Evolutionary conservation across 2,329 filamentous ascomycete genomes (phyloP).

Genomic region (Ophiostoma pallidulum): DNA sequence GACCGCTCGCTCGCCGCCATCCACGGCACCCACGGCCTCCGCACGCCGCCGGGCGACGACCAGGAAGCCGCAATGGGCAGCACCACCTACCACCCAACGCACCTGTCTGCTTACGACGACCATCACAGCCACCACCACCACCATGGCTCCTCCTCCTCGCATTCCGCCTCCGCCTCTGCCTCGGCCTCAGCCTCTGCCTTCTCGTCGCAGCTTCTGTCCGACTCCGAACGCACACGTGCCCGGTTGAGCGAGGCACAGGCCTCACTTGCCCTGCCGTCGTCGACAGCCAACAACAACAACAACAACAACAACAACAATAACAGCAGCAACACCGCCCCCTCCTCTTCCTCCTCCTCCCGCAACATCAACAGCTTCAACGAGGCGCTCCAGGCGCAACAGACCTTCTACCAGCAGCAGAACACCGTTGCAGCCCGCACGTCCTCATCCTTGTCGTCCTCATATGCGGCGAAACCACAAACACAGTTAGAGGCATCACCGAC

Average conservation of each 20-base stretch:
- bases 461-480: no score
- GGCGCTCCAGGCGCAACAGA: background rate
- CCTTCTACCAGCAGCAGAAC: background rate
- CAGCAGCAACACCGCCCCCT: constrained; percentile 8
- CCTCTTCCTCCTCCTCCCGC: no score
- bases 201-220: constrained; percentile 10
- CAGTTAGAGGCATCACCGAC: no score
- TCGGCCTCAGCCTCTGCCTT: constrained; percentile 2
- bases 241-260: constrained; percentile 16
- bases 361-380: no score
- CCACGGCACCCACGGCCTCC: constrained; percentile 18
- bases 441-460: no score
- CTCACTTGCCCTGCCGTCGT: constrained; percentile 3
- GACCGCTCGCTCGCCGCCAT: no score
- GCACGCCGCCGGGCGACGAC: constrained; percentile 23
- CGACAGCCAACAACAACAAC: no score
- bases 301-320: no score
- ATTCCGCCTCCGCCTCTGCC: constrained; percentile 3
- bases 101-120: constrained; percentile 22
- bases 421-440: no score
- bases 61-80: constrained; percentile 24
- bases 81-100: constrained; percentile 24
- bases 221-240: constrained; percentile 17
- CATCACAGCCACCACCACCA: constrained; percentile 15
- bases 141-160: background rate